Evolutionary conservation across 805 yeast genomes (phyloP).

Genomic region (Spathaspora passalidarum): DNA sequence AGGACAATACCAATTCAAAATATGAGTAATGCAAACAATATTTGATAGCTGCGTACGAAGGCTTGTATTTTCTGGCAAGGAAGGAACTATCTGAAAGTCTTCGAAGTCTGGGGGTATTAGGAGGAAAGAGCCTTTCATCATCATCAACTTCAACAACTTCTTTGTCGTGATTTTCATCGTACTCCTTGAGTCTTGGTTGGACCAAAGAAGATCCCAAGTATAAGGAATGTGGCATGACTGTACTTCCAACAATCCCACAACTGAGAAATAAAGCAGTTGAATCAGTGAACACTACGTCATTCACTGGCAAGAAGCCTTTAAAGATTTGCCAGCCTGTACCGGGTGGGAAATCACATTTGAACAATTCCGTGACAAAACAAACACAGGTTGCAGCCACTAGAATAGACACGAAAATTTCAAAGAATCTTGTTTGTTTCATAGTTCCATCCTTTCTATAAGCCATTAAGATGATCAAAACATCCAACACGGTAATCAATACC

Average conservation of each 20-base stretch:
- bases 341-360: constrained; percentile 49
- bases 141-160: constrained; percentile 20
- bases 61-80: constrained; percentile 33
- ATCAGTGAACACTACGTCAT: constrained; percentile 28
- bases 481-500: constrained; percentile 79
- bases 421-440: constrained; percentile 68
- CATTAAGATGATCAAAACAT: constrained; percentile 77
- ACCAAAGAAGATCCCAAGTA: constrained; percentile 45
- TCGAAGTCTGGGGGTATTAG: constrained; percentile 8
- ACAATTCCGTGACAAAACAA: constrained; percentile 72
- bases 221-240: constrained; percentile 48
- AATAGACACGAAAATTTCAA: constrained; percentile 70
- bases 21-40: constrained; percentile 41
- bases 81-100: constrained; percentile 26
- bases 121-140: constrained; percentile 4
- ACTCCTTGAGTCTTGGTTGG: constrained; percentile 42
- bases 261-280: constrained; percentile 39
- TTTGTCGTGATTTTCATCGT: constrained; percentile 18
- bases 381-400: constrained; percentile 71
- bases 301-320: constrained; percentile 66
- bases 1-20: constrained; percentile 36
- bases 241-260: constrained; percentile 46
- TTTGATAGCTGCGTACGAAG: constrained; percentile 40
- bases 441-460: constrained; percentile 77
- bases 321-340: constrained; percentile 51